Base-by-base conservation (phyloP, 345 rosid species). In the Schrenkiella parvula region DNA sequence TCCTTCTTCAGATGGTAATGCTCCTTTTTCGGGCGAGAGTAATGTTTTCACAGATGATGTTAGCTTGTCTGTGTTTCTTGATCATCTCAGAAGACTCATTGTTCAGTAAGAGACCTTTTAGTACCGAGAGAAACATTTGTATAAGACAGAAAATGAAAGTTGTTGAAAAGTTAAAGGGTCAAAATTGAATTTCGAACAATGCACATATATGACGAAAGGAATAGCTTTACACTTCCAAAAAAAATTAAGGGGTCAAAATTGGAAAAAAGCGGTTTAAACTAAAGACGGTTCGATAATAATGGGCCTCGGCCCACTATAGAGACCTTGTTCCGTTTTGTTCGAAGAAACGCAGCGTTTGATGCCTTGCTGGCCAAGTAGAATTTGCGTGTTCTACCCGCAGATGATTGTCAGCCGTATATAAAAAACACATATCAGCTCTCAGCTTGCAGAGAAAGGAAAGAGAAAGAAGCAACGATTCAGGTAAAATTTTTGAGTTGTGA, bases 61-160 rank as follows among this genome's bases (percentile, higher is more conserved):
- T 47, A 95, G 96, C 81, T 91, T 95, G 52, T 92, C 86, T 77
- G 92, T 95, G 51, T 95, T 95, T 80, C 78, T 89, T 84, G 96
- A 91, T 82, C 99, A 91, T 82, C 98, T 95, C 35, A 91, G 80
- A 75, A 87, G 97, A 83, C 82, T 89, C 80, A 86, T 92, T 28
- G 93, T 87, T 70, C 90, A 87, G 67, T 88, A 78, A 55, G 21
- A 37, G 11, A 42, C n/a, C 26, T 23, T 19, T 29, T 7, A 43
- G 47, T 71, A 71, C 44, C 51, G 21, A n/a, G 10, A 31, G 9
- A 28, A 39, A 72, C 37, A 53, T 41, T 39, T 52, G 44, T 71
- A 50, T 48, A 19, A 28, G 22, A 22, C 37, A 31, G 52, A 39
- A 72, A n/a, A 41, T 2, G 1, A 63, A 62, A 8, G 28, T 41